Evolutionary conservation across 176 grass and related monocot species (phyloP).

Genomic region (Avena atlantica): DNA sequence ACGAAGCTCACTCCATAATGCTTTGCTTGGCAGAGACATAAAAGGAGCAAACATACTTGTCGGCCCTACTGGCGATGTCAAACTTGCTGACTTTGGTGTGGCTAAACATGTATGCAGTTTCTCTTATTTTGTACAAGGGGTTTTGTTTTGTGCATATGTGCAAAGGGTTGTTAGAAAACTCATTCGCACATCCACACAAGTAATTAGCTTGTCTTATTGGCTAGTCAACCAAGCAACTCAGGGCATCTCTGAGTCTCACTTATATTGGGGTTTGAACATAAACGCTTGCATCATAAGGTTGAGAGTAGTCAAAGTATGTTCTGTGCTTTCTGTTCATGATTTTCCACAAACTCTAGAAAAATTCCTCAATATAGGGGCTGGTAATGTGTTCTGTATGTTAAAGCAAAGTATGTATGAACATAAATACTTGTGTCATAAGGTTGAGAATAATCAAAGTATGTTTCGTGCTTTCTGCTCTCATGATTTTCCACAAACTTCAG

Average conservation of each 20-base stretch:
- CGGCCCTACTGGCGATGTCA: conserved; percentile 85
- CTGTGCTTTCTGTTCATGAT: not conserved
- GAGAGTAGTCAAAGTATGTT: conserved; percentile 21
- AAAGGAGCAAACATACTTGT: conserved; percentile 99
- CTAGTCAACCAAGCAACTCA: not conserved
- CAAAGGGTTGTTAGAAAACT: not conserved
- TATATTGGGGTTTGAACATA: conserved; percentile 19
- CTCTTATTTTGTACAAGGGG: not conserved
- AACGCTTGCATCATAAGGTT: not conserved
- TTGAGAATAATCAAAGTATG: conserved; percentile 13
- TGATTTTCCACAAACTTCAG: not conserved
- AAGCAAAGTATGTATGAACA: conserved; percentile 17
- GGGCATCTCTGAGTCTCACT: not conserved
- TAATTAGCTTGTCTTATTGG: conserved; percentile 21
- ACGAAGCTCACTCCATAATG: conserved; percentile 7
- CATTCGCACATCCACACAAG: not conserved
- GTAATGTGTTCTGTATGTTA: not conserved
- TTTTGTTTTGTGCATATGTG: conserved; percentile 25
- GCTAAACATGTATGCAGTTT: conserved; percentile 90
- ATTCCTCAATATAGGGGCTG: not conserved
- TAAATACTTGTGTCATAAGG: not conserved
- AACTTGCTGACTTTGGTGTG: conserved; percentile 99
- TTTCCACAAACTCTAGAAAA: not conserved
- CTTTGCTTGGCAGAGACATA: conserved; percentile 74
- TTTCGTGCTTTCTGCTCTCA: conserved; percentile 14